Base-by-base conservation (phyloP, 805 yeast genomes). In the Candida verbasci region DNA sequence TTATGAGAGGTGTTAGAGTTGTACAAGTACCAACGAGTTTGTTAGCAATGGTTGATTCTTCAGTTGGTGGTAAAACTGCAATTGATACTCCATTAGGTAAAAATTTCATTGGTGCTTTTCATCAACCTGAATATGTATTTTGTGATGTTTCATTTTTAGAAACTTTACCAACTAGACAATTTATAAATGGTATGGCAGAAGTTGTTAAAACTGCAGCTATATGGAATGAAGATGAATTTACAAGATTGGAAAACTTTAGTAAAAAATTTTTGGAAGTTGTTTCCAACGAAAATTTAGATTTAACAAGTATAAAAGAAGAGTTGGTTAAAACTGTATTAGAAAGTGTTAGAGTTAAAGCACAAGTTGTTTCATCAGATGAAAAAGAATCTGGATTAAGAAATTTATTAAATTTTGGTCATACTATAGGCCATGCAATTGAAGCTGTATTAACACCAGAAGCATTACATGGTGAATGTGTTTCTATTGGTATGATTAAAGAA, bases 61-160 rank as follows among this genome's bases (percentile, higher is more conserved):
- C 97, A 4, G 87, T 93, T 49, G 98, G 98, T 41, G 98, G 98
- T 28, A 93, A 93, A 59, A 93, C 98, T 29, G 98, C 98, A 27
- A 89, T 93, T 40, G 98, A 93, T 57, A 89, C 97, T 10, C 96
- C 97, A 1, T 60, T 83, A 45, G 98, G 98, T 31, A 93, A 93
- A 70, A 93, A 93, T 67, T 82, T 93, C 48, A 74, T 93, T 44
- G 98, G 98, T 44, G 93, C 97, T 0, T 93, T 93, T 61, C 93
- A 96, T 88, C 98, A 93, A 65, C 97, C 98, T 8, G 67, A 74
- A 47, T 81, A 83, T 49, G 86, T 93, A 43, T 80, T 88, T 56
- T 93, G 84, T 20, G 98, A 93, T 60, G 79, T 89, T 37, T 74
- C 82, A 24, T 91, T 93, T 67, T 70, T 93, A 53, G 82, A 81